Percentiles rank a stretch among this genome's conserved stretches.
phyloP scores from a whole-genome alignment of 352 stramenopile species.

The Phytophthora cactorum region DNA sequence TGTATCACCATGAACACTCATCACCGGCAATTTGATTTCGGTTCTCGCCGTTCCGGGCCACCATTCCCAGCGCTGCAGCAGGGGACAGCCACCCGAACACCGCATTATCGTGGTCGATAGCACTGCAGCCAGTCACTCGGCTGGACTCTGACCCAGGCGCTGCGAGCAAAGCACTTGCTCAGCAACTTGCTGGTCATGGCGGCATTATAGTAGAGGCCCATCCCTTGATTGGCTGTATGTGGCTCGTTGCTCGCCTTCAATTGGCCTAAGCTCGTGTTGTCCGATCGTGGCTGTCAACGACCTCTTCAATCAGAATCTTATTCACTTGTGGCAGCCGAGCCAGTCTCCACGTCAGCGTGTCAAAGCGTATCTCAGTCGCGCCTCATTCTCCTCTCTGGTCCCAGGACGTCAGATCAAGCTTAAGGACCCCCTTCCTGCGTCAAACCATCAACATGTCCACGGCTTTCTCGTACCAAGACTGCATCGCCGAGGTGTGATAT shows the following conservation, averaged over 20 bases:
- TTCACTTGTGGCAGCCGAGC: slow-evolving; percentile 26
- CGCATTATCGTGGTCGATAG: too few relatives aligned
- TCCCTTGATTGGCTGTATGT: slow-evolving; percentile 21
- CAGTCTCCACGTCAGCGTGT: slow-evolving; percentile 10
- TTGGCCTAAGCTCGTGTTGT: slow-evolving; percentile 18
- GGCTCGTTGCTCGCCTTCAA: not conserved
- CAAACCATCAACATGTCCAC: slow-evolving; percentile 20
- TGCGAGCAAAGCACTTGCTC: not conserved
- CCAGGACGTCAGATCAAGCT: slow-evolving; percentile 17
- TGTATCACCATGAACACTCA: not conserved
- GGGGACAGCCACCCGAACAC: too few relatives aligned
- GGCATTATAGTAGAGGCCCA: not conserved
- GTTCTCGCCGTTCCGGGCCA: not conserved
- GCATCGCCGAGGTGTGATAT: slow-evolving; percentile 31
- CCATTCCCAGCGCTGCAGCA: too few relatives aligned
- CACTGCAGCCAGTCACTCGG: not conserved
- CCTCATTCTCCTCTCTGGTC: slow-evolving; percentile 23
- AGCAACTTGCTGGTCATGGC: not conserved
- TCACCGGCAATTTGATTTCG: not conserved
- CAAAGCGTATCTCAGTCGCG: slow-evolving; percentile 4
- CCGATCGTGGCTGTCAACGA: slow-evolving; percentile 10
- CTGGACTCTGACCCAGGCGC: not conserved
- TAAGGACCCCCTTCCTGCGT: not conserved
- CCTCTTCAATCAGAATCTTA: slow-evolving; percentile 35
- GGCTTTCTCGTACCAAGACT: slow-evolving; percentile 46